Percentiles rank a stretch among this genome's conserved stretches.
These are phyloP conservation scores for Ziziphus jujuba DNA, from an alignment of 306 rosid genomes.

Conservation along the genomic window DNA sequence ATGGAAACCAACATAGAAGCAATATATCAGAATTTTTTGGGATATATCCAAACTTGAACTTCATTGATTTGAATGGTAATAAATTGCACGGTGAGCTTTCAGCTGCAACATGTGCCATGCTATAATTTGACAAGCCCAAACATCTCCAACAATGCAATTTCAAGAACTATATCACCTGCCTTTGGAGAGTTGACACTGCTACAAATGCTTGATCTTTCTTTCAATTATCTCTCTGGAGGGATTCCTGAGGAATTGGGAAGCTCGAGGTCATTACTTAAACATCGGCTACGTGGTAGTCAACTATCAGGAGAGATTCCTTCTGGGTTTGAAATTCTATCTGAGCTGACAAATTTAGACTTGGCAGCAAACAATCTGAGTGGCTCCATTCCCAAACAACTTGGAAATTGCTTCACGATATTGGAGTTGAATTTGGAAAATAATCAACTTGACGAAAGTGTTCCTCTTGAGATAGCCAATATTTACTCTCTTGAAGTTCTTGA, in stretches of 20 bases:
- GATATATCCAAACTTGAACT: conserved; percentile 33
- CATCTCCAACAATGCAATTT: background rate
- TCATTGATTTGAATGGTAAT: conserved; percentile 24
- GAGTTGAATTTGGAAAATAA: conserved; percentile 1
- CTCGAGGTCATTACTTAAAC: background rate
- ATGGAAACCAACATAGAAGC: conserved; percentile 23
- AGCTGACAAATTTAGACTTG: background rate
- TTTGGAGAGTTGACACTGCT: background rate
- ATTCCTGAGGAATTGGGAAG: background rate
- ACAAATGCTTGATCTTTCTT: background rate
- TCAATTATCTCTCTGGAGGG: background rate
- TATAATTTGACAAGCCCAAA: background rate
- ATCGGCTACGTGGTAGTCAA: background rate
- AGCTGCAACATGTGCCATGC: conserved; percentile 3
- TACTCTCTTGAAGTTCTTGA: background rate
- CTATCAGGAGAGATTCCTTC: background rate
- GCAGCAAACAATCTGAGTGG: background rate
- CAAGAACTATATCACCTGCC: conserved; percentile 11
- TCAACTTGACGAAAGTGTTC: background rate
- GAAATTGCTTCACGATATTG: background rate
- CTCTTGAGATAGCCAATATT: background rate
- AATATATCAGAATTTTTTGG: conserved; percentile 34
- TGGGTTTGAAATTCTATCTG: background rate
- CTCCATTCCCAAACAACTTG: background rate
- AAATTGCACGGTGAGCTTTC: conserved; percentile 20